Base-by-base conservation (phyloP, 2,329 filamentous ascomycete genomes). In the Plectosphaerella plurivora region DNA sequence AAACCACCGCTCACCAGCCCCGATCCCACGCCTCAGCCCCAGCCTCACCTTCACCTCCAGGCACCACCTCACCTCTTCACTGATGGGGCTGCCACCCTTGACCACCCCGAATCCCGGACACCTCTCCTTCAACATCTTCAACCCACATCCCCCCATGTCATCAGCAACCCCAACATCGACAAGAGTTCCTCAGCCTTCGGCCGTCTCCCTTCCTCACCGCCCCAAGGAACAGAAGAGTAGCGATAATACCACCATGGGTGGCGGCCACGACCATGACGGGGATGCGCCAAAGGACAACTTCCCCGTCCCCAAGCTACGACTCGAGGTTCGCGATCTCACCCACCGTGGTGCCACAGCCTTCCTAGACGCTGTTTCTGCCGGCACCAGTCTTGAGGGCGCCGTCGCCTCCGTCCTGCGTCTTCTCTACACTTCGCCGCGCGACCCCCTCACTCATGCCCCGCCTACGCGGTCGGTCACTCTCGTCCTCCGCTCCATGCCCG, bases 401-500 rank as follows among this genome's bases (percentile, higher is more conserved):
- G 79, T 92, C 33, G 68, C 78, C 48, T 79, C 81, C 56, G 90
- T 97, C 15, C 79, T 94, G 47, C 73, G 75, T 28, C 79, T 84
- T 24, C 83, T 97, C 28, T 97, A 97, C 68, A 60, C 63, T 45
- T 69, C 71, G n/a, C 72, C 74, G 47, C 59, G 62, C 5, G 67
- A 70, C 55, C 63, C 66, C 24, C 65, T 67, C 45, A 75, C 74
- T 36, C 71, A 70, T 50, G 63, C 68, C 11, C 81, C 82, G 41
- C 76, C 82, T n/a, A 94, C 90, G 10, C 87, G 91, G 55, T 95
- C 90, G 49, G 84, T 97, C 16, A 97, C 92, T 0, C 72, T 97
- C 36, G 78, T 96, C 54, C 75, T 97, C 5, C 83, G 89, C 28
- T 76, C 84, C 58, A 91, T 96, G 82, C 76, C 73, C 47, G 93